These are phyloP conservation scores for Tulasnella sp. DNA, from an alignment of 768 basidiomycete genomes.

Conservation along the genomic window DNA sequence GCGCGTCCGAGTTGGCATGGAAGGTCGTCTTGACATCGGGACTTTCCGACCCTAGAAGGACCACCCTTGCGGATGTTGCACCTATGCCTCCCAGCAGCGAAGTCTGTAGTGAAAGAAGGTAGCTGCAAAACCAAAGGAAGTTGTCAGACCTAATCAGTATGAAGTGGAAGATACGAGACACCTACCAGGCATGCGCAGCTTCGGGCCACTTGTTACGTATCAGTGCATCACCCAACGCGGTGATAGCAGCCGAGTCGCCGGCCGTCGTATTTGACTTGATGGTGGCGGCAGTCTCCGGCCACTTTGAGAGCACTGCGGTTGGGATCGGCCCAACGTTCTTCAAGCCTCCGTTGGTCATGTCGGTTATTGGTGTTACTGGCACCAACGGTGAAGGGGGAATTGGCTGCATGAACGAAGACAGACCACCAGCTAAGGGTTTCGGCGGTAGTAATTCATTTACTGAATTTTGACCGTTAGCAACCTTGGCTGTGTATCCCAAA, in stretches of 20 bases:
- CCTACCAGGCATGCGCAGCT: conserved; percentile 88
- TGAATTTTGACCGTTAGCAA: conserved; percentile 25
- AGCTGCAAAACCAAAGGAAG: conserved; percentile 36
- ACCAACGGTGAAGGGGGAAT: conserved; percentile 26
- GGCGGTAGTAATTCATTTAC: conserved; percentile 67
- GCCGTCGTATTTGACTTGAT: conserved; percentile 60
- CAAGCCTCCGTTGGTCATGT: too few species aligned
- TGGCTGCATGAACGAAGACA: conserved; percentile 24
- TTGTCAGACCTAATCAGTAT: not conserved
- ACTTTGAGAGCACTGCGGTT: conserved; percentile 53
- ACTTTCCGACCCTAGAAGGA: conserved; percentile 60
- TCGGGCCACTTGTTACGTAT: conserved; percentile 58
- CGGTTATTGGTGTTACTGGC: conserved; percentile 25
- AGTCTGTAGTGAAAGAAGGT: conserved; percentile 77
- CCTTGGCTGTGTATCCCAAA: conserved; percentile 12
- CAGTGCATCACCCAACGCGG: conserved; percentile 79
- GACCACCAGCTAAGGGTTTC: conserved; percentile 33
- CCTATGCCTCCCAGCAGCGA: conserved; percentile 63
- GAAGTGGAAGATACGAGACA: conserved; percentile 14
- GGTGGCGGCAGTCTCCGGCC: conserved; percentile 81
- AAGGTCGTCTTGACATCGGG: conserved; percentile 43
- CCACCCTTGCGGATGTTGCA: conserved; percentile 52
- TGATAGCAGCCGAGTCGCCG: conserved; percentile 66
- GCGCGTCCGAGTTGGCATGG: conserved; percentile 56
- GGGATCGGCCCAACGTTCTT: conserved; percentile 26